Evolutionary conservation across 768 basidiomycete species (phyloP).

Genomic region (Boletus coccyginus): DNA sequence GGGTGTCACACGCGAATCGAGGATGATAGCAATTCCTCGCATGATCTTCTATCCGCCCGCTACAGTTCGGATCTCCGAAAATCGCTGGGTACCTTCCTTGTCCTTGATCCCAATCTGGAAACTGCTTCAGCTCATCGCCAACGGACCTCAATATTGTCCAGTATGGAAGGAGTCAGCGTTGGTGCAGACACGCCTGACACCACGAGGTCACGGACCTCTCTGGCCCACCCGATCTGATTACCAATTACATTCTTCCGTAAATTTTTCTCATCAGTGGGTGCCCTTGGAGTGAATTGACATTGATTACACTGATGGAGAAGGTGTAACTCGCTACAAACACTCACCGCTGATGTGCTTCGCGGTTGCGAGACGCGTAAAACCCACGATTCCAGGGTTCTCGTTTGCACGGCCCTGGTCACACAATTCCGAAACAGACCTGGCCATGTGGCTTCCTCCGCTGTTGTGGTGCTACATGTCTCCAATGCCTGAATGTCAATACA

Average conservation of each 20-base stretch:
- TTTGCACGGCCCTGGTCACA: conserved; percentile 15
- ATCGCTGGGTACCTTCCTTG: neutral
- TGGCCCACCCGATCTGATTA: conserved; percentile 6
- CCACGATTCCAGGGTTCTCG: conserved; percentile 17
- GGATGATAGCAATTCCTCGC: neutral
- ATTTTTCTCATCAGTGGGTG: conserved; percentile 15
- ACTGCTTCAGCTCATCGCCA: neutral
- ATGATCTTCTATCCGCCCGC: neutral
- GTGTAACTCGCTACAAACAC: conserved; percentile 8
- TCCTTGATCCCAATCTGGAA: conserved; percentile 10
- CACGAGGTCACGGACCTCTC: conserved; percentile 21
- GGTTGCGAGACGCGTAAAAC: conserved; percentile 9
- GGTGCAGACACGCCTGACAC: conserved; percentile 4
- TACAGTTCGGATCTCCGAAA: conserved; percentile 5
- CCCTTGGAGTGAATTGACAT: conserved; percentile 1
- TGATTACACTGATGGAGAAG: conserved; percentile 1
- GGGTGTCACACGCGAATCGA: neutral
- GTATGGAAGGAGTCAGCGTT: conserved; percentile 19
- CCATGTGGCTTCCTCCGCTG: conserved; percentile 11
- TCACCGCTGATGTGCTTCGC: conserved; percentile 8
- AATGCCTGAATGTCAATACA: neutral
- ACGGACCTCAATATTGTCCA: conserved; percentile 16
- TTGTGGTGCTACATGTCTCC: conserved; percentile 9
- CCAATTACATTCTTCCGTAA: conserved; percentile 11
- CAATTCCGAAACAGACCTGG: conserved; percentile 14